A percentile compares a stretch with the other conserved stretches of the same genome.
Conservation (phyloP, 2,329 filamentous ascomycete genomes). For the Alternaria sp. region DNA sequence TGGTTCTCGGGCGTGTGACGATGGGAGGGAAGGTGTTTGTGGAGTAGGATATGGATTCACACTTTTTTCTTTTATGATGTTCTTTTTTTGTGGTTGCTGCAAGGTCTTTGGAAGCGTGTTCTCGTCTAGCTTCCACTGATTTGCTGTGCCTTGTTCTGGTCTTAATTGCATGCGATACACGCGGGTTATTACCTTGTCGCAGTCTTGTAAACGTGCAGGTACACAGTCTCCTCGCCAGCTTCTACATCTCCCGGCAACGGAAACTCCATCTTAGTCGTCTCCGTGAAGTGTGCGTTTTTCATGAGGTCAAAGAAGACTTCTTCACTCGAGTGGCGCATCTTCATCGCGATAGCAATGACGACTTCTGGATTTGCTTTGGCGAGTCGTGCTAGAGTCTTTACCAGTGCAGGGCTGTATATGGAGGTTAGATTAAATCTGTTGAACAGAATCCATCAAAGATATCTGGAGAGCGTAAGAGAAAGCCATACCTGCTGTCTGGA, state of each 20-base stretch:
- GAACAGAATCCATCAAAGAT: not conserved
- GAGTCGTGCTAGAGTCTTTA: constrained; percentile 64
- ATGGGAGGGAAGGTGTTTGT: too few species aligned
- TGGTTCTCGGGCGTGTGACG: too few species aligned
- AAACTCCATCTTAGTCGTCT: constrained; percentile 22
- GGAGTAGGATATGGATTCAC: not conserved
- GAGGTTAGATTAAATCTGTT: not conserved
- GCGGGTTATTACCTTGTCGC: not conserved
- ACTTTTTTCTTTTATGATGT: not conserved
- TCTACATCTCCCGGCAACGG: constrained; percentile 42
- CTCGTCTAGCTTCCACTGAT: not conserved
- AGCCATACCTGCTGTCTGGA: constrained; percentile 61
- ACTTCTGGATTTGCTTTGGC: constrained; percentile 59
- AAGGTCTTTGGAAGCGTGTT: not conserved
- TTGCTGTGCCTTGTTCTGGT: not conserved
- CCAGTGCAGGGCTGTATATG: constrained; percentile 63
- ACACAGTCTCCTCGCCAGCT: constrained; percentile 37
- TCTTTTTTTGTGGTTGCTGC: not conserved
- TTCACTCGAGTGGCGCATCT: constrained; percentile 72
- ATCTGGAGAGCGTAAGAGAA: not conserved
- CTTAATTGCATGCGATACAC: not conserved
- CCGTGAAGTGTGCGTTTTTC: constrained; percentile 40
- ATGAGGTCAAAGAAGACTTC: constrained; percentile 69
- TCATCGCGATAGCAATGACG: constrained; percentile 68
- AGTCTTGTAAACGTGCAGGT: constrained; percentile 29